phyloP scores from a whole-genome alignment of 2,329 filamentous ascomycete species.

The Apiospora marii region DNA sequence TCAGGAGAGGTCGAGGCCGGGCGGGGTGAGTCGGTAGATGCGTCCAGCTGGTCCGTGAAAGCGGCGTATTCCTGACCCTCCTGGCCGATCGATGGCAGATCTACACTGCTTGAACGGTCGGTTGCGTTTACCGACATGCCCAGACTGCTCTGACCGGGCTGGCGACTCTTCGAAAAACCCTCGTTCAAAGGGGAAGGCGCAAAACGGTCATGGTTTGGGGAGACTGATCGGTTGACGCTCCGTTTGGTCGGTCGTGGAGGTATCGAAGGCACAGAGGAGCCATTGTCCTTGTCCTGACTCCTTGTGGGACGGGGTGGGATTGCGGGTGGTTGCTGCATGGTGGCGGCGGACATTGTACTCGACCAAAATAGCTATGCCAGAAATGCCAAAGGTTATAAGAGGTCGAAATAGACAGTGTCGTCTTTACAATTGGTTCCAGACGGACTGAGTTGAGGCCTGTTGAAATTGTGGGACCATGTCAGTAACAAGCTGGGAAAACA shows the following conservation, averaged over 20 bases:
- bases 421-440: constrained; percentile 13
- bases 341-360: constrained; percentile 56
- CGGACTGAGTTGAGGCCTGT: constrained; percentile 8
- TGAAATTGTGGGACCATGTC: not conserved
- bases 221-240: constrained; percentile 77
- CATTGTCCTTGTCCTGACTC: constrained; percentile 47
- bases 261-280: constrained; percentile 66
- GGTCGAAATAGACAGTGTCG: not conserved
- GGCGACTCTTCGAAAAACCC: constrained; percentile 51
- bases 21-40: constrained; percentile 48
- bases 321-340: constrained; percentile 57
- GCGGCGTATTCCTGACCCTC: constrained; percentile 89
- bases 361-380: not conserved
- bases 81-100: constrained; percentile 84
- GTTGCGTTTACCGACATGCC: constrained; percentile 35
- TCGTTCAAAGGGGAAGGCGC: constrained; percentile 88
- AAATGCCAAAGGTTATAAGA: constrained; percentile 3
- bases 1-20: constrained; percentile 60
- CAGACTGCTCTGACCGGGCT: constrained; percentile 46
- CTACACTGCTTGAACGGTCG: constrained; percentile 77
- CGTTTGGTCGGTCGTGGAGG: constrained; percentile 78
- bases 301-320: constrained; percentile 65
- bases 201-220: constrained; percentile 79
- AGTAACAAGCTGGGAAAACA: constrained; percentile 18
- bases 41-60: constrained; percentile 53